A percentile compares a stretch with the other conserved stretches of the same genome.
phyloP scores from a whole-genome alignment of 768 basidiomycete species.

The Termitomyces bulborhizus region DNA sequence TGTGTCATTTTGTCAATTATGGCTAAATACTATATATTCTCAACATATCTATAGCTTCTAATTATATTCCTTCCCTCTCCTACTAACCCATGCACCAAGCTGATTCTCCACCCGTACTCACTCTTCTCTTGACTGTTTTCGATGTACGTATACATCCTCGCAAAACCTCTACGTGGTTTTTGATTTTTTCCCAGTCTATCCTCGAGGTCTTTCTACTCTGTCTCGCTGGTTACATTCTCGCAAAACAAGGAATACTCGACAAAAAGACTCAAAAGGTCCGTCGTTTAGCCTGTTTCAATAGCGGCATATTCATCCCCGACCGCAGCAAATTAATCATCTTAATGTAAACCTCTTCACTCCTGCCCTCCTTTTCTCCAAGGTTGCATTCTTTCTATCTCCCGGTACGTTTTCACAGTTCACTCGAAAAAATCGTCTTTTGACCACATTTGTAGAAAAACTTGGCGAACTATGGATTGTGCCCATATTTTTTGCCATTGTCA shows the following conservation, averaged over 20 bases:
- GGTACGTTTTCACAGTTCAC: slow-evolving; percentile 30
- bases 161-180: too few relatives aligned
- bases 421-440: too few relatives aligned
- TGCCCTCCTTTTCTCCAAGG: slow-evolving; percentile 87
- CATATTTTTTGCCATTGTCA: slow-evolving; percentile 78
- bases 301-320: not conserved
- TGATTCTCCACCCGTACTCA: slow-evolving; percentile 26
- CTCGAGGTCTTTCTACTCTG: slow-evolving; percentile 85
- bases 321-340: slow-evolving; percentile 70
- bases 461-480: slow-evolving; percentile 82
- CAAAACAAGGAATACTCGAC: slow-evolving; percentile 75
- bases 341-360: slow-evolving; percentile 90
- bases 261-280: slow-evolving; percentile 83
- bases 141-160: slow-evolving; percentile 32
- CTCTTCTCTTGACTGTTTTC: slow-evolving; percentile 53
- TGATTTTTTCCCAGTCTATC: slow-evolving; percentile 66
- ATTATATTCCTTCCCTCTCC: not conserved
- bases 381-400: slow-evolving; percentile 87
- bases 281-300: not conserved
- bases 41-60: too few relatives aligned
- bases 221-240: slow-evolving; percentile 77
- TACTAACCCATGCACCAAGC: not conserved
- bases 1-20: not conserved
- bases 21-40: too few relatives aligned
- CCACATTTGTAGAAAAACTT: slow-evolving; percentile 51